Evolutionary conservation across 106 monocot species (phyloP).

Genomic region (Xerophyta viscosa): DNA sequence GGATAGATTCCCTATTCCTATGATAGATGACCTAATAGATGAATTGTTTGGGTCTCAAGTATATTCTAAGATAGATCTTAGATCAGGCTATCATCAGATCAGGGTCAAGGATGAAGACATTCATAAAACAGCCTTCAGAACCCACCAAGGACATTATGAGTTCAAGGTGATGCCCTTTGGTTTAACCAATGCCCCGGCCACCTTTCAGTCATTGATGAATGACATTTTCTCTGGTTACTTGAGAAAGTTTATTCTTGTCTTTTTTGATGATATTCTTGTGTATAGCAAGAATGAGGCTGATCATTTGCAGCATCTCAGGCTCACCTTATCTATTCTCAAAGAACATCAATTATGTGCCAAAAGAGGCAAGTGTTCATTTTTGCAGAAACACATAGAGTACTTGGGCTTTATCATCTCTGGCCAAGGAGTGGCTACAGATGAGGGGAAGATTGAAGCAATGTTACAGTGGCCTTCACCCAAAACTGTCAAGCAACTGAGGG

Average conservation of each 20-base stretch:
- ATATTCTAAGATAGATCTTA: slow-evolving; percentile 9
- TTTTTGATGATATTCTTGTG: slow-evolving; percentile 2
- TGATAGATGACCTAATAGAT: slow-evolving; percentile 11
- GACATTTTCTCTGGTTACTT: not conserved
- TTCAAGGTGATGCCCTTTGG: slow-evolving; percentile 1
- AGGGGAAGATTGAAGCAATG: not conserved
- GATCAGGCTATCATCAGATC: slow-evolving; percentile 10
- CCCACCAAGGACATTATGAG: not conserved
- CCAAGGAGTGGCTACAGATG: not conserved
- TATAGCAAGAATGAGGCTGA: not conserved
- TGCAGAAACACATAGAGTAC: not conserved
- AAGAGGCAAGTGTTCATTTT: not conserved
- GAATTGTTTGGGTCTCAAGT: not conserved
- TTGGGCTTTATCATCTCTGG: slow-evolving; percentile 1
- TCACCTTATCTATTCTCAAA: not conserved
- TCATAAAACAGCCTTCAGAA: not conserved
- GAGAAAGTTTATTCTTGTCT: not conserved
- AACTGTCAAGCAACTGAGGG: not conserved
- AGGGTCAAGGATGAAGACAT: not conserved
- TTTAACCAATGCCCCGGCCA: not conserved
- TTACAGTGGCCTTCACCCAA: not conserved
- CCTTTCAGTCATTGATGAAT: slow-evolving; percentile 1
- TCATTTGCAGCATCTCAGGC: not conserved
- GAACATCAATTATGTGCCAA: not conserved
- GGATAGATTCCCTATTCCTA: slow-evolving; percentile 7